Percentiles rank a stretch among this genome's conserved stretches.
Conservation (phyloP, 768 basidiomycete genomes). For the Mrakia gelida region DNA sequence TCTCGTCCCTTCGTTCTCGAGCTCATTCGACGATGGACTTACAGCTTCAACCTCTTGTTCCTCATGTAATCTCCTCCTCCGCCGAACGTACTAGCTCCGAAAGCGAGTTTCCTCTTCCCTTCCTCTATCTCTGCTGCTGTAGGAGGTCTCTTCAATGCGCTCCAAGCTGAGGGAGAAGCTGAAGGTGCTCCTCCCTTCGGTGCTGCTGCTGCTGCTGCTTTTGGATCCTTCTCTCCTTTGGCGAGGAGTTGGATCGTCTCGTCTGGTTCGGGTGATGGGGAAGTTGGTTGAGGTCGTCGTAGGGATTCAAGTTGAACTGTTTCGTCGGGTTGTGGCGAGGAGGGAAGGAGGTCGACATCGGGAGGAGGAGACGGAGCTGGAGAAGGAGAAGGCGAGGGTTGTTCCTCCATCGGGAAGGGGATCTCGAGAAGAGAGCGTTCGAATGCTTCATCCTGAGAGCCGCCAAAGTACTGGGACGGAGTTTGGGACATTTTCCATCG, state of each 20-base stretch:
- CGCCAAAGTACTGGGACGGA: background rate
- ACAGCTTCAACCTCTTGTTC: constrained; percentile 83
- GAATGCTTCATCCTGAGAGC: constrained; percentile 8
- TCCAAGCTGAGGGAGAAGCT: background rate
- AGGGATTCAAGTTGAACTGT: background rate
- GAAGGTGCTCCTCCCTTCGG: background rate
- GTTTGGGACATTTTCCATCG: background rate
- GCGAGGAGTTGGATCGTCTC: background rate
- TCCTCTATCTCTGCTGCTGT: constrained; percentile 14
- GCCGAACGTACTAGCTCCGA: constrained; percentile 75
- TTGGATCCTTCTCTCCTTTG: background rate
- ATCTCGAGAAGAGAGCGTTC: background rate
- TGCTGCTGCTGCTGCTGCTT: background rate
- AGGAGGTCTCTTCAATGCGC: background rate
- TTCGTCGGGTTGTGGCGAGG: background rate
- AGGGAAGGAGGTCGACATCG: background rate
- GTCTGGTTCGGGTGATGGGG: background rate
- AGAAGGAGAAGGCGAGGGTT: background rate
- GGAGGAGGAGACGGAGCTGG: background rate
- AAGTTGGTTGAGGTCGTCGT: background rate
- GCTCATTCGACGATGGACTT: constrained; percentile 53
- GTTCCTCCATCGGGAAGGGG: background rate
- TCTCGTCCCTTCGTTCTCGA: constrained; percentile 31
- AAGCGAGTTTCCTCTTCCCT: constrained; percentile 42
- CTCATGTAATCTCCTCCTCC: constrained; percentile 83